phyloP scores from a whole-genome alignment of 2,329 filamentous ascomycete species.

The Graphiopsis chlorocephala region DNA sequence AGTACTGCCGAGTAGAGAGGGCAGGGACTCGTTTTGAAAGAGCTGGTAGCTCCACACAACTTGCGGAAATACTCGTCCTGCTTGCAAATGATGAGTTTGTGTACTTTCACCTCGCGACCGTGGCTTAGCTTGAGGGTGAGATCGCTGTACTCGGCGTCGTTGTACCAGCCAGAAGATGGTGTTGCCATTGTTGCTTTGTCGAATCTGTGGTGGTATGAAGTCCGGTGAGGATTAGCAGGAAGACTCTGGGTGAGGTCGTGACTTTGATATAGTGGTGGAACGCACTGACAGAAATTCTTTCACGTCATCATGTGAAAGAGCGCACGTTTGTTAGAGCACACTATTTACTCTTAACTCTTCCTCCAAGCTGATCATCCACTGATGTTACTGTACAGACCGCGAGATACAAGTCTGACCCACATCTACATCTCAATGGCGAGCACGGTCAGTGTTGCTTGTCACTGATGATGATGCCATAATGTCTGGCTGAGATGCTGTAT shows the following conservation, averaged over 20 bases:
- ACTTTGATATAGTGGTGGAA: background rate
- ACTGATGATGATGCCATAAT: background rate
- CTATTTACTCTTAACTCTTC: background rate
- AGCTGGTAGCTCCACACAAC: background rate
- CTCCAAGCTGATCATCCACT: background rate
- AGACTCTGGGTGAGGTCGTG: background rate
- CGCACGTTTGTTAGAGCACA: background rate
- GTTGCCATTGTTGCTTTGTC: background rate
- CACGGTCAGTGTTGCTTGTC: background rate
- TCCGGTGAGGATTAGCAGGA: background rate
- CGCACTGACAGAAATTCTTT: background rate
- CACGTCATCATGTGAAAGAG: background rate
- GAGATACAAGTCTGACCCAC: background rate
- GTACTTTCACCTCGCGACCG: background rate
- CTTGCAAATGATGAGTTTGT: slow-evolving; percentile 9
- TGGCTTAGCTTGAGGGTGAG: slow-evolving; percentile 3
- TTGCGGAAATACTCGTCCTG: background rate
- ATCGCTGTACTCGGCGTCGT: slow-evolving; percentile 4
- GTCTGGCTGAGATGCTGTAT: no score
- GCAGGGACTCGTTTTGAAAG: background rate
- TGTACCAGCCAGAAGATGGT: background rate
- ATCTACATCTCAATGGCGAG: background rate
- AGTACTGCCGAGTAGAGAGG: background rate
- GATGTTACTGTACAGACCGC: background rate
- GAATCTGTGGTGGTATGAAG: background rate